Base-by-base conservation (phyloP, 768 basidiomycete genomes). In the Lentinula lateritia region DNA sequence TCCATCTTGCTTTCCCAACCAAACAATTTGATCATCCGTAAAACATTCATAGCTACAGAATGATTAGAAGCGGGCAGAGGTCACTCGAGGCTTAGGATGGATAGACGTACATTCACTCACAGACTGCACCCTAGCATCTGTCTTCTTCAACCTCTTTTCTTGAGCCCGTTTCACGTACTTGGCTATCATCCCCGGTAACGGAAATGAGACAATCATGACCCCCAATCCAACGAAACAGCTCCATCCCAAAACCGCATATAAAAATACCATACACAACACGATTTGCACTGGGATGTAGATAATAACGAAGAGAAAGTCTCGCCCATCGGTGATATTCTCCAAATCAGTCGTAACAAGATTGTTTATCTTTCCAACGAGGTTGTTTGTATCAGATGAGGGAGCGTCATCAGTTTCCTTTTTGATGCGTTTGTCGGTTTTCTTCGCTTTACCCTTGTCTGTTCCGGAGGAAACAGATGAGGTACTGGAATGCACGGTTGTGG, bases 281-380 rank as follows among this genome's bases (percentile, higher is more conserved):
- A 80, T 68, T 58, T 78, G 77, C 28, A 81, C 65, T 3, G 80
- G 81, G 10, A 79, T 73, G 57, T 75, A 74, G 6, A 80, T 50
- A 9, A 77, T 45, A 58, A 66, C 65, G 35, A 68, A 52, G 13
- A 78, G 60, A 52, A 80, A 75, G 58, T 79, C 73, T 32, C 74
- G 63, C 12, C 71, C 58, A 4, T 58, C 72, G 15, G 23, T 10
- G 6, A 63, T 0, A 60, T 75, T 75, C 32, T 61, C 65, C 62
- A 79, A 50, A 70, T 93, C 90, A 1, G 86, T 85, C 7, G 89
- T 85, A 38, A 90, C 82, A 4, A 63, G 48, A 52, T 90, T 92
- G 70, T 88, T 92, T 69, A 93, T 86, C 68, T 84, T 89, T 9
- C 92, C 90, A 41, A 85, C 81, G 18, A 90, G 71, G 67, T 87